phyloP scores from a whole-genome alignment of 1,139 yeast genomes.

The Barnettozyma hawaiiensis region DNA sequence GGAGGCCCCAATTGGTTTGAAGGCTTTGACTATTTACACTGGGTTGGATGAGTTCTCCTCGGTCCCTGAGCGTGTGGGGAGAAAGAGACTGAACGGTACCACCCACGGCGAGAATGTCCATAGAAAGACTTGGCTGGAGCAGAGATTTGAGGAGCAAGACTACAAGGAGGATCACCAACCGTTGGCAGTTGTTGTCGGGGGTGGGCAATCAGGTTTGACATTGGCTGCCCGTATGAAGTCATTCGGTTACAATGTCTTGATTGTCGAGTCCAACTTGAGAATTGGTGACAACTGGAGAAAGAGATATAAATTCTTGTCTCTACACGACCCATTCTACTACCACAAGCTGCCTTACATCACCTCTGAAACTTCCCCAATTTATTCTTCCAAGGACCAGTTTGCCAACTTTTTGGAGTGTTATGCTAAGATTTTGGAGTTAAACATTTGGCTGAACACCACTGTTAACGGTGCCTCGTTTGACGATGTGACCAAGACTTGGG shows the following conservation, averaged over 20 bases:
- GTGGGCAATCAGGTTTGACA: constrained; percentile 41
- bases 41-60: constrained; percentile 32
- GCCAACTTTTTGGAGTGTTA: constrained; percentile 39
- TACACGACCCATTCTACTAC: constrained; percentile 41
- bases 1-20: constrained; percentile 27
- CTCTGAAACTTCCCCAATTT: constrained; percentile 39
- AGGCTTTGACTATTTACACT: constrained; percentile 33
- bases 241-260: constrained; percentile 35
- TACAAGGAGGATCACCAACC: constrained; percentile 33
- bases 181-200: constrained; percentile 38
- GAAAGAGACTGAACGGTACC: constrained; percentile 34
- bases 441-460: constrained; percentile 33
- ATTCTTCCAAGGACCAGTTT: constrained; percentile 39
- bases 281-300: constrained; percentile 44
- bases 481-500: constrained; percentile 30
- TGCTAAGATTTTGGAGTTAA: constrained; percentile 36
- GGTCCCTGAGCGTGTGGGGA: constrained; percentile 32
- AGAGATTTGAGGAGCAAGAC: constrained; percentile 26
- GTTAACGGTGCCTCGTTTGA: constrained; percentile 33
- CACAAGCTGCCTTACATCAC: constrained; percentile 37
- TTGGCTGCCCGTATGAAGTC: constrained; percentile 38
- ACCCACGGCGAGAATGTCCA: constrained; percentile 34
- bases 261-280: constrained; percentile 33
- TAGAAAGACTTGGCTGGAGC: constrained; percentile 32
- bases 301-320: constrained; percentile 38